phyloP scores from a whole-genome alignment of 805 yeast species.

The Zygosaccharomyces pseudorouxii region DNA sequence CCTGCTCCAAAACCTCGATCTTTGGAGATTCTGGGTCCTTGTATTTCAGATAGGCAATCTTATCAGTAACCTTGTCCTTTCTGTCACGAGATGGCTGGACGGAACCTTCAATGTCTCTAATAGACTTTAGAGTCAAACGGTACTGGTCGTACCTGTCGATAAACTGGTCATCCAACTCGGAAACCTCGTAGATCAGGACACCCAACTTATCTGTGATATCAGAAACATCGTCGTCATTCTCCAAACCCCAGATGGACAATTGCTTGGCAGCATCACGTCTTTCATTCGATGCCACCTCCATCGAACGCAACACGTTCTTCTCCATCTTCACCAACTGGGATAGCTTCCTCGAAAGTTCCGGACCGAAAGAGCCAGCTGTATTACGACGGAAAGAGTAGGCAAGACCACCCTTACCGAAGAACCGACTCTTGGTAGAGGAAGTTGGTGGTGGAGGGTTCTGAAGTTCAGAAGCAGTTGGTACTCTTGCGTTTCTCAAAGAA shows the following conservation, averaged over 20 bases:
- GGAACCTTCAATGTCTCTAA: slow-evolving; percentile 80
- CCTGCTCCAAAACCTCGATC: slow-evolving; percentile 78
- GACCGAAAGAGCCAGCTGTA: slow-evolving; percentile 76
- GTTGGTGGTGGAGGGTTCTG: slow-evolving; percentile 94
- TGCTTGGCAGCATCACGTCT: slow-evolving; percentile 80
- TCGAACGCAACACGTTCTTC: slow-evolving; percentile 73
- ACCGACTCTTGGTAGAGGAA: slow-evolving; percentile 73
- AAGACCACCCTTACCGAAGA: slow-evolving; percentile 76
- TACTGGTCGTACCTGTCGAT: slow-evolving; percentile 83
- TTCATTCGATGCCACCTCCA: slow-evolving; percentile 72
- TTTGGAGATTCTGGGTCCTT: slow-evolving; percentile 81
- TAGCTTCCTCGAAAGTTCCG: slow-evolving; percentile 71
- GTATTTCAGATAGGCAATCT: slow-evolving; percentile 77
- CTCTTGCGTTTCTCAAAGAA: slow-evolving; percentile 90
- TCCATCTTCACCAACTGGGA: slow-evolving; percentile 74
- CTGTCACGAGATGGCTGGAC: slow-evolving; percentile 87
- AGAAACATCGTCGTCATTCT: slow-evolving; percentile 77
- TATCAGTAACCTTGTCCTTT: slow-evolving; percentile 78
- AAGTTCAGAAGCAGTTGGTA: slow-evolving; percentile 95
- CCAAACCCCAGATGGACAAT: slow-evolving; percentile 82
- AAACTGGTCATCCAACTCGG: slow-evolving; percentile 83
- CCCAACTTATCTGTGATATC: slow-evolving; percentile 87
- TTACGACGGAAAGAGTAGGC: slow-evolving; percentile 59
- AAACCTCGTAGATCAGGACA: slow-evolving; percentile 74
- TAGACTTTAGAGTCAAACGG: slow-evolving; percentile 73